Evolutionary conservation across 2,329 filamentous ascomycete genomes (phyloP).

Genomic region (Fusarium sp.): DNA sequence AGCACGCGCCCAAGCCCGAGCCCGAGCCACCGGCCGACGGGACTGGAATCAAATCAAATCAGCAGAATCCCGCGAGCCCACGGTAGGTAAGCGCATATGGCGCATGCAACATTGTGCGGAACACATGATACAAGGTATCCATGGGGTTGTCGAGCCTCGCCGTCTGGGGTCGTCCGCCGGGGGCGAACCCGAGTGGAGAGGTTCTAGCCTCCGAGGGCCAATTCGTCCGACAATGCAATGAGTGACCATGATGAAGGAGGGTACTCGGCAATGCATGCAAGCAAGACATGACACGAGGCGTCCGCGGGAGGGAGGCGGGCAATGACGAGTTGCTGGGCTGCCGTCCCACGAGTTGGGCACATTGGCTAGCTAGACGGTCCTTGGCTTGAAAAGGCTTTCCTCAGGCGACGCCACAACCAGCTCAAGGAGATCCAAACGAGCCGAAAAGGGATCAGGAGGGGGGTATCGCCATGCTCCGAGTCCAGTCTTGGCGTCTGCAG

Average conservation of each 20-base stretch:
- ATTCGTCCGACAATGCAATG: constrained; percentile 15
- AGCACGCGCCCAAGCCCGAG: constrained; percentile 12
- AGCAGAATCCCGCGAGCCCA: constrained; percentile 1
- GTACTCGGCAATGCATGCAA: constrained; percentile 11
- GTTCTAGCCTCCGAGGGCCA: constrained; percentile 24
- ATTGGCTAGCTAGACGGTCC: neutral
- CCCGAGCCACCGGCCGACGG: constrained; percentile 37
- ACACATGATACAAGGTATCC: constrained; percentile 26
- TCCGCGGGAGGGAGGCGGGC: neutral
- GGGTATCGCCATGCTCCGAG: constrained; percentile 1
- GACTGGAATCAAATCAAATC: constrained; percentile 9
- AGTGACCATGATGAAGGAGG: constrained; percentile 7
- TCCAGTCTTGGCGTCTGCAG: constrained; percentile 6
- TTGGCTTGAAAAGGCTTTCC: neutral
- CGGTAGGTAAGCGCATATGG: constrained; percentile 24
- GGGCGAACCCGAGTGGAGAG: constrained; percentile 32
- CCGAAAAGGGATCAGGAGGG: constrained; percentile 5
- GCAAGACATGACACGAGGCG: constrained; percentile 11
- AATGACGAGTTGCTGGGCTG: constrained; percentile 6
- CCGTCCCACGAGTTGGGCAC: constrained; percentile 6
- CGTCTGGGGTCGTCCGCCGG: constrained; percentile 32
- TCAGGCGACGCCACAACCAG: constrained; percentile 7
- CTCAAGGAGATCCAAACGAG: neutral
- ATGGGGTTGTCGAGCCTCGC: constrained; percentile 10
- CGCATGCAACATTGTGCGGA: constrained; percentile 31